Percentiles rank a stretch among this genome's conserved stretches.
phyloP scores from a whole-genome alignment of 345 rosid species.

The Streptanthus diversifolius region DNA sequence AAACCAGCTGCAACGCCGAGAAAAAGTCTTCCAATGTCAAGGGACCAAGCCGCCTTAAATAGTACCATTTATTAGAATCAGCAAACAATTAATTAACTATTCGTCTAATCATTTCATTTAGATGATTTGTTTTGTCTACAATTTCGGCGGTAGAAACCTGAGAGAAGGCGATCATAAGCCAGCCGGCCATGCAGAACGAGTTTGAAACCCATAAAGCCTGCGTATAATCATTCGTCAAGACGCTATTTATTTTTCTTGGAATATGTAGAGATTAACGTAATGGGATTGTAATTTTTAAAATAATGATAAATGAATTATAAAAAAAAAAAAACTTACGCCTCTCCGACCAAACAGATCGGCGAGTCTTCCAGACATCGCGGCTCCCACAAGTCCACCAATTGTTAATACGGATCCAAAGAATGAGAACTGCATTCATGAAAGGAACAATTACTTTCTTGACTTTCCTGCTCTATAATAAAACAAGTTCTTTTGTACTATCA shows the following conservation, averaged over 20 bases:
- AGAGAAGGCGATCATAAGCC: slow-evolving; percentile 49
- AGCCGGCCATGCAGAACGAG: slow-evolving; percentile 41
- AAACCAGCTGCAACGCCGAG: slow-evolving; percentile 77
- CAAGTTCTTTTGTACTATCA: background rate
- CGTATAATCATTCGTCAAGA: background rate
- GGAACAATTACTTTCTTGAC: background rate
- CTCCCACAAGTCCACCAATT: slow-evolving; percentile 83
- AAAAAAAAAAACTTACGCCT: slow-evolving; percentile 46
- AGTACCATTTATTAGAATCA: background rate
- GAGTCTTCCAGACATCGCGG: slow-evolving; percentile 62
- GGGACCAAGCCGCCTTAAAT: slow-evolving; percentile 51
- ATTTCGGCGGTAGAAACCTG: slow-evolving; percentile 42
- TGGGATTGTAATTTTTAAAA: background rate
- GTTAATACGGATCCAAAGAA: slow-evolving; percentile 77
- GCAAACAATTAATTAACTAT: background rate
- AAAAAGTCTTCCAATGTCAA: slow-evolving; percentile 61
- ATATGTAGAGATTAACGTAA: background rate
- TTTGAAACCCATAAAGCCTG: slow-evolving; percentile 46
- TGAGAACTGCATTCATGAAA: slow-evolving; percentile 52
- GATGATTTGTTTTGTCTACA: background rate
- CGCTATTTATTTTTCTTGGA: background rate
- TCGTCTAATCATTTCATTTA: background rate
- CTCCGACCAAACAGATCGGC: slow-evolving; percentile 72
- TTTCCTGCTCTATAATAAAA: background rate
- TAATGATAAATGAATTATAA: background rate